These are phyloP conservation scores for Xylariomycetidae sp. DNA, from an alignment of 2,329 filamentous ascomycete genomes.

Conservation along the genomic window DNA sequence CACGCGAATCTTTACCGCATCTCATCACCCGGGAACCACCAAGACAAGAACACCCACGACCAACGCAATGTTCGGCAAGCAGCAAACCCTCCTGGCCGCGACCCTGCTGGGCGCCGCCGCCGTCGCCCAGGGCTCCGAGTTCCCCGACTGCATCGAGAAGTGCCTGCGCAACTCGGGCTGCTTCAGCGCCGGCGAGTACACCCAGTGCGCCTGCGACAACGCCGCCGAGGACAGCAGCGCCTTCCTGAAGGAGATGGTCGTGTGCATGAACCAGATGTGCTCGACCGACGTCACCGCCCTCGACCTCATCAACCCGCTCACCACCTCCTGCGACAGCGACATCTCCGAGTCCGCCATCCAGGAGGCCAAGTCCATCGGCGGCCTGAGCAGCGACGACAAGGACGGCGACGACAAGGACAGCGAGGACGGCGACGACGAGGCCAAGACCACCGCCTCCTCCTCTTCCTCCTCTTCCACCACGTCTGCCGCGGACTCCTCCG, in stretches of 20 bases:
- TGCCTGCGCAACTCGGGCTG: conserved; percentile 31
- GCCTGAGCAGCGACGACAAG: too few relatives aligned
- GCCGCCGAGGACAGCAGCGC: conserved; percentile 23
- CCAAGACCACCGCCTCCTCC: conserved; percentile 3
- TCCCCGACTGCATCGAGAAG: conserved; percentile 28
- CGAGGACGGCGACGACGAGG: conserved; percentile 8
- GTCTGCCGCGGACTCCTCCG: conserved; percentile 1
- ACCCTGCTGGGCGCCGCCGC: conserved; percentile 18
- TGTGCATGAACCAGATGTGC: conserved; percentile 34
- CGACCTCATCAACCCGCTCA: conserved; percentile 24
- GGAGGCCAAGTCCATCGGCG: conserved; percentile 23
- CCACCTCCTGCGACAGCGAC: conserved; percentile 22
- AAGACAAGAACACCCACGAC: background rate
- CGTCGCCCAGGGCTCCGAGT: conserved; percentile 12
- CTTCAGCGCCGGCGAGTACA: too few relatives aligned
- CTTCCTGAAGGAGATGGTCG: conserved; percentile 31
- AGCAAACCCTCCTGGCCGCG: conserved; percentile 15
- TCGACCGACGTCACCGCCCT: conserved; percentile 24
- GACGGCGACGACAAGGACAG: too few relatives aligned
- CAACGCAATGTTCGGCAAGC: conserved; percentile 20
- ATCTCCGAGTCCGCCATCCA: conserved; percentile 26
- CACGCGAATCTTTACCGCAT: background rate
- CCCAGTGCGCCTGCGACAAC: conserved; percentile 32
- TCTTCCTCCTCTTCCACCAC: conserved; percentile 6
- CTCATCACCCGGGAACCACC: too few relatives aligned